Percentiles rank a stretch among this genome's conserved stretches.
These are phyloP conservation scores for Candida ficus DNA, from an alignment of 805 yeast genomes.

Conservation along the genomic window DNA sequence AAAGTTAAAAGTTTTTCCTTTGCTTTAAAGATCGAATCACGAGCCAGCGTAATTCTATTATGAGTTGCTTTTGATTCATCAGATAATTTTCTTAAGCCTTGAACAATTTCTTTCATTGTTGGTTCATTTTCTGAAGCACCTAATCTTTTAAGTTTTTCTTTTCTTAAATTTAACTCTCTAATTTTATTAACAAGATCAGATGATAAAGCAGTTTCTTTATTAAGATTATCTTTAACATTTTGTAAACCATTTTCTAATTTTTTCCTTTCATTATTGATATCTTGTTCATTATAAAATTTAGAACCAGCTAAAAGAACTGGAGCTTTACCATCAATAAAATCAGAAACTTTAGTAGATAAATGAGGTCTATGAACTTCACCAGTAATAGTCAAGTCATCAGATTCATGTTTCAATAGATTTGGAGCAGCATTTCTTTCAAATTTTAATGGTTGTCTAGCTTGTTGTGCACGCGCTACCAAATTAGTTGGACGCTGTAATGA, in stretches of 20 bases:
- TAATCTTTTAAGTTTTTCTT: conserved; percentile 5
- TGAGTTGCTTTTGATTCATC: conserved; percentile 4
- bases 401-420: too few species aligned
- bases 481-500: not conserved
- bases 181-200: not conserved
- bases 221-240: not conserved
- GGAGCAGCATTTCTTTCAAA: too few species aligned
- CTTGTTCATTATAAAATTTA: not conserved
- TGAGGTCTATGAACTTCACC: not conserved
- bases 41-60: not conserved
- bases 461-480: not conserved
- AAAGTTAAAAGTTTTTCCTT: not conserved
- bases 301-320: not conserved
- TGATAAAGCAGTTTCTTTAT: not conserved
- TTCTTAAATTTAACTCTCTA: not conserved
- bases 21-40: not conserved
- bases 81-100: conserved; percentile 3
- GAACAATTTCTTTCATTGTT: not conserved
- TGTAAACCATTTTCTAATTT: not conserved
- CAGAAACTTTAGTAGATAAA: not conserved
- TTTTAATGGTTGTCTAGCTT: not conserved
- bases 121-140: conserved; percentile 3
- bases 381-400: not conserved
- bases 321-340: not conserved
- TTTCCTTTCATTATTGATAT: not conserved